Base-by-base conservation (phyloP, 2,329 filamentous ascomycete species). In the Fulvia fulva region DNA sequence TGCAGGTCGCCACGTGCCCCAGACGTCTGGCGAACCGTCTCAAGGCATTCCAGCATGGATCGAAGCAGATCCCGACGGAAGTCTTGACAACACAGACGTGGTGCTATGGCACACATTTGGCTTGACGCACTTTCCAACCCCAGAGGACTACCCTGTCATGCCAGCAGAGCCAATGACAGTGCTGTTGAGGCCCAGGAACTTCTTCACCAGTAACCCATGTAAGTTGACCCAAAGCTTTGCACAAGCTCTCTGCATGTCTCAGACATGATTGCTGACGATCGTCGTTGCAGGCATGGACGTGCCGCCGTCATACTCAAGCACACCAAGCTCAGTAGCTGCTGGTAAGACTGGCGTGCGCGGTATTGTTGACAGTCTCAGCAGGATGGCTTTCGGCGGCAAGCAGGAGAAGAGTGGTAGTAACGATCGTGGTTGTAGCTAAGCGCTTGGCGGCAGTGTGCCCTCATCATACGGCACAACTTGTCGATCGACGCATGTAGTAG, bases 61-160 rank as follows among this genome's bases (percentile, higher is more conserved):
- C 65, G 76, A 79, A 19, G 85, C 84, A 23, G 84, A 91, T 60
- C 86, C 88, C 12, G 77, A 77, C 47, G 84, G 83, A 57, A 82
- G 78, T 25, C 86, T 96, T 65, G 89, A 88, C 56, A 88, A 96
- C 78, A 89, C 86, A 0, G 90, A 97, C 71, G 77, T 96, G 28
- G 91, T 97, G 1, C 82, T 96, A 16, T 97, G 91, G 91, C 91
- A 96, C 76, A 96, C 91, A 0, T 97, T 96, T 69, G 92, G 92
- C 34, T 80, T 96, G 34, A 93, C 88, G 0, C 92, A 96, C 72
- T 93, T 96, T 78, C 91, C 92, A 0, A 79, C 89, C 0, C 91
- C 91, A 0, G 92, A 97, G 71, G 92, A 96, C 74, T 96, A 90
- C 78, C 92, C 92, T 28, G 81, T 96, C 66, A 96, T 96, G 91